Percentiles rank a stretch among this genome's conserved stretches.
Evolutionary conservation across 352 stramenopile genomes (phyloP).

Genomic region (Phytophthora podocarpi): DNA sequence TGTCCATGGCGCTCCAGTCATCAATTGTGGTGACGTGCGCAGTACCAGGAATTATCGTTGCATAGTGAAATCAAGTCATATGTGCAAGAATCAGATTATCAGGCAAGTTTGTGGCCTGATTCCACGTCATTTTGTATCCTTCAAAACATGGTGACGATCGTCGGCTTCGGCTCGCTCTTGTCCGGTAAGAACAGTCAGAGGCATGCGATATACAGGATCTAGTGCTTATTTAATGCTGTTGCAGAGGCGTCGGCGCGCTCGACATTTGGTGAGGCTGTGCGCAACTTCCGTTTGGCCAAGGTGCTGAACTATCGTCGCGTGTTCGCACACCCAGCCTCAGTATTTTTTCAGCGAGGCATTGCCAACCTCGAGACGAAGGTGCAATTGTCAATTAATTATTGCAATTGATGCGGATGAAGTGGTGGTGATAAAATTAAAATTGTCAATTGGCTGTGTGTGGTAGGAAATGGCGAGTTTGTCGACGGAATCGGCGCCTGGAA

Average conservation of each 20-base stretch:
- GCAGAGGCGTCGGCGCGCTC: conserved; percentile 77
- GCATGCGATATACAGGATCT: background rate
- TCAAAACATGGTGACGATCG: conserved; percentile 79
- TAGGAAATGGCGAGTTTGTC: conserved; percentile 92
- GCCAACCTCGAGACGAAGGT: conserved; percentile 86
- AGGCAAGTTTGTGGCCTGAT: conserved; percentile 19
- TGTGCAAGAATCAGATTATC: conserved; percentile 9
- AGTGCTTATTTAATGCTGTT: background rate
- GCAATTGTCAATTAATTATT: background rate
- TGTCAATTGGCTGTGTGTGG: background rate
- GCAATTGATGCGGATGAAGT: background rate
- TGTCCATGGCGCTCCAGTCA: conserved; percentile 20
- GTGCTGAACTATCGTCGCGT: conserved; percentile 89
- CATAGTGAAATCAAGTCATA: conserved; percentile 22
- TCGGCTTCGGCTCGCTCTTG: conserved; percentile 93
- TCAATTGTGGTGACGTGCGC: conserved; percentile 22
- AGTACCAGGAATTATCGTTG: conserved; percentile 20
- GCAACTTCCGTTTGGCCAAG: conserved; percentile 88
- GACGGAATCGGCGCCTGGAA: conserved; percentile 60
- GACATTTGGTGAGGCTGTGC: conserved; percentile 87
- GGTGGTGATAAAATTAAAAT: background rate
- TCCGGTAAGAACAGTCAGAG: too few species aligned
- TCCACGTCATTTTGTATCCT: conserved; percentile 12
- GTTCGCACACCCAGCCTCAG: conserved; percentile 91
- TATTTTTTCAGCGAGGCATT: conserved; percentile 94